Percentiles rank a stretch among this genome's conserved stretches.
These are phyloP conservation scores for Solanum chaucha DNA, from an alignment of 257 asterid genomes.

Conservation along the genomic window DNA sequence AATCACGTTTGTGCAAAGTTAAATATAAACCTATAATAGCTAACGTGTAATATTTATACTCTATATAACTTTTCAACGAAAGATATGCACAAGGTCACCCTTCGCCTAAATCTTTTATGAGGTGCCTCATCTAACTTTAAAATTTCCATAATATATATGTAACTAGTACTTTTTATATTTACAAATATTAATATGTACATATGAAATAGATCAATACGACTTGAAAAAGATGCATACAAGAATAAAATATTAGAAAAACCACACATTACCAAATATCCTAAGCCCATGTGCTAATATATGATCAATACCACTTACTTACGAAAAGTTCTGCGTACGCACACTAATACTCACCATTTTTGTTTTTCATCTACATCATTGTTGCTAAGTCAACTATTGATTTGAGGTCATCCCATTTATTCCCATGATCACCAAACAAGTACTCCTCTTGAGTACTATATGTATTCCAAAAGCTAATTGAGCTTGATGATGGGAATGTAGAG, in stretches of 20 bases:
- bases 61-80: no score
- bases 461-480: not conserved
- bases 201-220: not conserved
- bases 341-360: not conserved
- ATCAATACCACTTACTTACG: not conserved
- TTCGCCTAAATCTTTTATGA: not conserved
- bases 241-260: not conserved
- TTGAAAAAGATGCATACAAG: not conserved
- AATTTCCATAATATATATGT: not conserved
- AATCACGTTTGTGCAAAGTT: not conserved
- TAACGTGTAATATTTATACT: not conserved
- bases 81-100: not conserved
- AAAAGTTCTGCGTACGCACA: not conserved
- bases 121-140: not conserved
- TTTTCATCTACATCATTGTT: not conserved
- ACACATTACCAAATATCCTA: not conserved
- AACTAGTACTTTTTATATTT: not conserved
- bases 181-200: not conserved
- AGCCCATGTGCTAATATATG: not conserved
- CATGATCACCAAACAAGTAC: not conserved
- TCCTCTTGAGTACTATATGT: not conserved
- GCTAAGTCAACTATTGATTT: slow-evolving; percentile 5
- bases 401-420: slow-evolving; percentile 7
- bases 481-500: not conserved
- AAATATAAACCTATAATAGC: not conserved